These are phyloP conservation scores for Lactarius akahatsu DNA, from an alignment of 768 basidiomycete genomes.

Conservation along the genomic window DNA sequence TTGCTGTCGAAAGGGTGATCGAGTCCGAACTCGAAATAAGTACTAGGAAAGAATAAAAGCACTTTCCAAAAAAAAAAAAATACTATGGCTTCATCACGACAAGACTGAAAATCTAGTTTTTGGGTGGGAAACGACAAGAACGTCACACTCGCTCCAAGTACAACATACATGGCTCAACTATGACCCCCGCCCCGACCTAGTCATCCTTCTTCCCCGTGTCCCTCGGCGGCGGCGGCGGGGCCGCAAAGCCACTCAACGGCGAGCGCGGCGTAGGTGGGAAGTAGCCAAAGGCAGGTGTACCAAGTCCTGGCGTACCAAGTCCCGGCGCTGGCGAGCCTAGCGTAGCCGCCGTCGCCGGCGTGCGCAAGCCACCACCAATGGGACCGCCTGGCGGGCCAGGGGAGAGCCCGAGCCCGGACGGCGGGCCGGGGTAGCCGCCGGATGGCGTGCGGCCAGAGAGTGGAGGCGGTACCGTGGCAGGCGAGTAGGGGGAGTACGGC, in stretches of 20 bases:
- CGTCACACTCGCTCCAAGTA: neutral
- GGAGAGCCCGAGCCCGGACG: conserved; percentile 24
- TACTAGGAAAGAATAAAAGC: no score
- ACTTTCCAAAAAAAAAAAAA: no score
- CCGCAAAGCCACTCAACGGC: conserved; percentile 21
- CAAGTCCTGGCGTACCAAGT: conserved; percentile 3
- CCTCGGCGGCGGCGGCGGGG: conserved; percentile 4
- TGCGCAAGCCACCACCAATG: neutral
- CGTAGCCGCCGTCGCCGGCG: conserved; percentile 35
- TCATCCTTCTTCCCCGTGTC: conserved; percentile 14
- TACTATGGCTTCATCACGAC: neutral
- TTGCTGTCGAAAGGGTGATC: neutral
- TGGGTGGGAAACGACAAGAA: neutral
- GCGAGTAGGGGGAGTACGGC: conserved; percentile 37
- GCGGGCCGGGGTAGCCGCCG: conserved; percentile 15
- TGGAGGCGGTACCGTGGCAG: neutral
- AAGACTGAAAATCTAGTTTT: neutral
- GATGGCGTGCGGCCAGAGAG: conserved; percentile 13
- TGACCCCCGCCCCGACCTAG: neutral
- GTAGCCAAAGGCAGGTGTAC: conserved; percentile 31
- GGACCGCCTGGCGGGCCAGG: conserved; percentile 14
- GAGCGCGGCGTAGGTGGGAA: conserved; percentile 41
- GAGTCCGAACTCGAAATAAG: no score
- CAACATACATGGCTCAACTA: conserved; percentile 1
- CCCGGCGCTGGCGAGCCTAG: conserved; percentile 30